phyloP scores from a whole-genome alignment of 2,329 filamentous ascomycete species.

The Tolypocladium sp. region DNA sequence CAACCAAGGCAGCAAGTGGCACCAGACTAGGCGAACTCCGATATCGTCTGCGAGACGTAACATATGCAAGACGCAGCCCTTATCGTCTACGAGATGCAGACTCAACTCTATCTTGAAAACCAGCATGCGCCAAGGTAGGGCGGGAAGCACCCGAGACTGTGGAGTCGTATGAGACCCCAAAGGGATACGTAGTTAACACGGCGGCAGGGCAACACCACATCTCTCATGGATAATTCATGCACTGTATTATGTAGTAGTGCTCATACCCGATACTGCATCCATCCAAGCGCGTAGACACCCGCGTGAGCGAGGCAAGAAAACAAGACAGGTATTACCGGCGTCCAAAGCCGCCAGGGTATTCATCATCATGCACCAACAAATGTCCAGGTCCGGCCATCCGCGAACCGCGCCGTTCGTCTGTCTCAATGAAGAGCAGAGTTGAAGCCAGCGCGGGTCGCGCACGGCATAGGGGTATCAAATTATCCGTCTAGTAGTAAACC shows the following conservation, averaged over 20 bases:
- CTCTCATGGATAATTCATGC: neutral
- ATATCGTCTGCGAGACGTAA: neutral
- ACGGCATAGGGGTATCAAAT: neutral
- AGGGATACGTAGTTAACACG: too few relatives aligned
- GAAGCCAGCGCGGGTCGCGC: neutral
- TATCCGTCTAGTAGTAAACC: conserved; percentile 28
- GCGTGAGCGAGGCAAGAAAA: neutral
- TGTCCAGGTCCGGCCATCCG: neutral
- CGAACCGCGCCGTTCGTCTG: neutral
- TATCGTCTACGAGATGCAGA: too few relatives aligned
- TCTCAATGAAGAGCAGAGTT: neutral
- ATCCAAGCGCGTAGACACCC: neutral
- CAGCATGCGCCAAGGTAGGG: neutral
- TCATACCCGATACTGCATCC: neutral
- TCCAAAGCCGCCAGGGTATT: neutral
- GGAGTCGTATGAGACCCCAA: neutral
- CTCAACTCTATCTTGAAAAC: too few relatives aligned
- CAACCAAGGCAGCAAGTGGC: neutral
- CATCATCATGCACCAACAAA: neutral
- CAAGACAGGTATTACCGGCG: neutral
- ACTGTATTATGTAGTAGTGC: neutral
- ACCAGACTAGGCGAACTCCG: neutral
- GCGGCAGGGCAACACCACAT: neutral
- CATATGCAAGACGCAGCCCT: too few relatives aligned
- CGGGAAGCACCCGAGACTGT: neutral